These are phyloP conservation scores for Cucurbitaria berberidis DNA, from an alignment of 2,329 filamentous ascomycete species.

Conservation along the genomic window DNA sequence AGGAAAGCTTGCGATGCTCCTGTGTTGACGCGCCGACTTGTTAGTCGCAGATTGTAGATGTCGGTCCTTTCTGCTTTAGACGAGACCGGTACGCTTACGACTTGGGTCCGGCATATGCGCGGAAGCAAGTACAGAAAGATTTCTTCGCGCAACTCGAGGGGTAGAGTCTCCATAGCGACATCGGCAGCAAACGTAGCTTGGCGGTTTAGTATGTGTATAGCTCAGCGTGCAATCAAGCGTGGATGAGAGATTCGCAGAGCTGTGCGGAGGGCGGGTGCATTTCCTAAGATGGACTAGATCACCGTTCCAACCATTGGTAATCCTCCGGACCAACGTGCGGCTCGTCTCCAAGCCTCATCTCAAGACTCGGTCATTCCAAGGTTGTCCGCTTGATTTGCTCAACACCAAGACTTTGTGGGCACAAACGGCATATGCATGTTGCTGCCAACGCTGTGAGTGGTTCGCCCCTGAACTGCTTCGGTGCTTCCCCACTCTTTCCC, in stretches of 20 bases:
- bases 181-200: not conserved
- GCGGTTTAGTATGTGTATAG: not conserved
- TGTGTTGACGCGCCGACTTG: not conserved
- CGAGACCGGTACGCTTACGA: not conserved
- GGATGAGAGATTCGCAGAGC: not conserved
- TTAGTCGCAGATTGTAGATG: conserved; percentile 1
- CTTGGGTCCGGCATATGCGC: not conserved
- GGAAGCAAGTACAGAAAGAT: conserved; percentile 5
- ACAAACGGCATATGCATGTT: not conserved
- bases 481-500: conserved; percentile 11
- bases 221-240: not conserved
- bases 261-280: not conserved
- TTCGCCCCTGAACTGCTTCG: not conserved
- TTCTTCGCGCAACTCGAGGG: conserved; percentile 3
- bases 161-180: conserved; percentile 3
- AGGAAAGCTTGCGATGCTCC: not conserved
- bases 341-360: not conserved
- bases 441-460: not conserved
- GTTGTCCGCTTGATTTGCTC: not conserved
- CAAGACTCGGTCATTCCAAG: too few species aligned
- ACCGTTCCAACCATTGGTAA: not conserved
- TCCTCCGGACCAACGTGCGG: not conserved
- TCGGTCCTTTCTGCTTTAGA: not conserved
- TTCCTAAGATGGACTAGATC: conserved; percentile 1
- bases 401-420: conserved; percentile 3